Conservation (phyloP, 805 yeast genomes). For the Yamadazyma olivae region DNA sequence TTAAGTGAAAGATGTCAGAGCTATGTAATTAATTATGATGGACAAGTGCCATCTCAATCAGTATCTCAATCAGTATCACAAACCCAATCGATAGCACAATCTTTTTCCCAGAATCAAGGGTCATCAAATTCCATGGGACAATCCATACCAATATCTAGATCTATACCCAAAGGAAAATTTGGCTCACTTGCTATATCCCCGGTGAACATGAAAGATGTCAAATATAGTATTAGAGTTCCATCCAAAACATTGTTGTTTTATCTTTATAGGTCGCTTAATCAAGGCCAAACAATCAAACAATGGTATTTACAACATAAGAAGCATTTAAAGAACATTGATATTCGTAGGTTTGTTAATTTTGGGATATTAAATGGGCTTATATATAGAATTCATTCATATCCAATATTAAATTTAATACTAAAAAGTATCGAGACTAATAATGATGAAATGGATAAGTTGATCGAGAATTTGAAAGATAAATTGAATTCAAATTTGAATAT, state of each 20-base stretch:
- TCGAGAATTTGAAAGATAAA: conserved; percentile 11
- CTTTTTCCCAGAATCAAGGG: not conserved
- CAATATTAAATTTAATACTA: conserved; percentile 48
- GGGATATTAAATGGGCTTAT: conserved; percentile 82
- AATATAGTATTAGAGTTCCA: conserved; percentile 40
- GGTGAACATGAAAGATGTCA: conserved; percentile 8
- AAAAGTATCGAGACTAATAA: conserved; percentile 32
- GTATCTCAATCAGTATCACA: not conserved
- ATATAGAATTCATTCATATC: conserved; percentile 76
- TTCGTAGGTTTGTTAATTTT: conserved; percentile 80
- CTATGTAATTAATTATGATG: conserved; percentile 54
- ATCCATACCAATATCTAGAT: not conserved
- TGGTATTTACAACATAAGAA: conserved; percentile 76
- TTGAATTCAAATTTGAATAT: conserved; percentile 9
- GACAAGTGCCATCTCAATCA: conserved; percentile 5
- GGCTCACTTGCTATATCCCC: conserved; percentile 8
- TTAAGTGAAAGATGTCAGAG: conserved; percentile 84
- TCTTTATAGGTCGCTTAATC: conserved; percentile 74
- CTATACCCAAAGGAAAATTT: not conserved
- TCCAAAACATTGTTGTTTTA: conserved; percentile 65
- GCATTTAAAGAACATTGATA: conserved; percentile 63
- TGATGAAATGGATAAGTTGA: conserved; percentile 17
- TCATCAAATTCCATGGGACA: not conserved
- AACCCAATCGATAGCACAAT: not conserved
- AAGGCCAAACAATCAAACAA: conserved; percentile 70